Evolutionary conservation across 2,329 filamentous ascomycete species (phyloP).

Genomic region (Clonostachys sp.): DNA sequence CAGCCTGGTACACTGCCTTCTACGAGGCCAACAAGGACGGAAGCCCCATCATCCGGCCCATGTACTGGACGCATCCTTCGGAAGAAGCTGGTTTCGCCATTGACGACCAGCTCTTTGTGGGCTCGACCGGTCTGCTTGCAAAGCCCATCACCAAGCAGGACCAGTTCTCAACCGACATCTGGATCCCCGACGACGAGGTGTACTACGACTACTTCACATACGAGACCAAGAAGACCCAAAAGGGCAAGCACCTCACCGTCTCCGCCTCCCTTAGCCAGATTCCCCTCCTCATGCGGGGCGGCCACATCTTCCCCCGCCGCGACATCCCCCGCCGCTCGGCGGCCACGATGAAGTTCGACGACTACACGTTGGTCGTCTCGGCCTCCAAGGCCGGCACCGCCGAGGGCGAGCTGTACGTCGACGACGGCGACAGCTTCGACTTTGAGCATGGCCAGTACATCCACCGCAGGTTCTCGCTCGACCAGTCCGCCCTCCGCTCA

Average conservation of each 20-base stretch:
- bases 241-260: slow-evolving; percentile 66
- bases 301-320: slow-evolving; percentile 85
- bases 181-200: slow-evolving; percentile 80
- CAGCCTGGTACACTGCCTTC: slow-evolving; percentile 96
- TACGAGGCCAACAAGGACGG: slow-evolving; percentile 80
- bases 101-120: slow-evolving; percentile 92
- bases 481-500: slow-evolving; percentile 57
- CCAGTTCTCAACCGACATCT: slow-evolving; percentile 69
- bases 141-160: slow-evolving; percentile 85
- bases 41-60: slow-evolving; percentile 82
- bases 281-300: slow-evolving; percentile 86
- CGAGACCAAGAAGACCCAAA: slow-evolving; percentile 62
- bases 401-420: slow-evolving; percentile 79
- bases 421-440: slow-evolving; percentile 92
- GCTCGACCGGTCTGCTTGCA: slow-evolving; percentile 80
- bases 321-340: slow-evolving; percentile 83
- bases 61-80: slow-evolving; percentile 86
- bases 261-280: slow-evolving; percentile 79
- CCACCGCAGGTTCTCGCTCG: slow-evolving; percentile 73
- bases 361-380: slow-evolving; percentile 81
- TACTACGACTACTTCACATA: slow-evolving; percentile 98
- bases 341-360: slow-evolving; percentile 88
- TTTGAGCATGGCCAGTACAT: slow-evolving; percentile 84
- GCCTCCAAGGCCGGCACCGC: slow-evolving; percentile 59
- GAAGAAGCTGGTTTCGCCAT: slow-evolving; percentile 85